Conservation (phyloP, 1,284 basidiomycete species). For the Serendipita sp. region DNA sequence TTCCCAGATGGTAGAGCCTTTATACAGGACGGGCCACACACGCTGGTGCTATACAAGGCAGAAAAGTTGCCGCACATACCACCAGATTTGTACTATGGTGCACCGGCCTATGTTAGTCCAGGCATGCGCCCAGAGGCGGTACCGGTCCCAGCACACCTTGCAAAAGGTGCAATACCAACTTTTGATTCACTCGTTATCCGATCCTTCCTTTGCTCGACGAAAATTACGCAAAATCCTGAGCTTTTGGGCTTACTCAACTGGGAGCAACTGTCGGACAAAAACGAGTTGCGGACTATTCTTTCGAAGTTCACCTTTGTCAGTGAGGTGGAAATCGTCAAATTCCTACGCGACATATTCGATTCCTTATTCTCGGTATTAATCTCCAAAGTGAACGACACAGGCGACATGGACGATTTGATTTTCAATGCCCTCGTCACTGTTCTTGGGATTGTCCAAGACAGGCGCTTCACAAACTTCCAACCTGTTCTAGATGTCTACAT, state of each 20-base stretch:
- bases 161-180: slow-evolving; percentile 50
- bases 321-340: slow-evolving; percentile 90
- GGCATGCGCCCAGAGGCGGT: slow-evolving; percentile 47
- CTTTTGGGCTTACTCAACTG: slow-evolving; percentile 75
- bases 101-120: slow-evolving; percentile 41
- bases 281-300: slow-evolving; percentile 58
- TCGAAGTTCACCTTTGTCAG: slow-evolving; percentile 84
- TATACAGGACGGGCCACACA: slow-evolving; percentile 83
- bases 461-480: slow-evolving; percentile 91
- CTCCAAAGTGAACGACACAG: slow-evolving; percentile 55
- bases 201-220: slow-evolving; percentile 84
- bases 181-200: slow-evolving; percentile 73
- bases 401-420: slow-evolving; percentile 74
- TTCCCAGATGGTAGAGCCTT: slow-evolving; percentile 69
- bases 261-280: slow-evolving; percentile 48
- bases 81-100: slow-evolving; percentile 56
- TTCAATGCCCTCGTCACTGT: slow-evolving; percentile 87
- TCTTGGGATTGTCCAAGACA: slow-evolving; percentile 80
- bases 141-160: slow-evolving; percentile 45
- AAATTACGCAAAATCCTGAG: slow-evolving; percentile 84
- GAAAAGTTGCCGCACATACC: slow-evolving; percentile 50
- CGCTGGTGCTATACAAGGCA: slow-evolving; percentile 67
- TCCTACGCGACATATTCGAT: slow-evolving; percentile 84
- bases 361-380: slow-evolving; percentile 83
- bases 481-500: slow-evolving; percentile 90